These are phyloP conservation scores for Crithidia brevicula DNA, from an alignment of 208 protist genomes.

Conservation along the genomic window DNA sequence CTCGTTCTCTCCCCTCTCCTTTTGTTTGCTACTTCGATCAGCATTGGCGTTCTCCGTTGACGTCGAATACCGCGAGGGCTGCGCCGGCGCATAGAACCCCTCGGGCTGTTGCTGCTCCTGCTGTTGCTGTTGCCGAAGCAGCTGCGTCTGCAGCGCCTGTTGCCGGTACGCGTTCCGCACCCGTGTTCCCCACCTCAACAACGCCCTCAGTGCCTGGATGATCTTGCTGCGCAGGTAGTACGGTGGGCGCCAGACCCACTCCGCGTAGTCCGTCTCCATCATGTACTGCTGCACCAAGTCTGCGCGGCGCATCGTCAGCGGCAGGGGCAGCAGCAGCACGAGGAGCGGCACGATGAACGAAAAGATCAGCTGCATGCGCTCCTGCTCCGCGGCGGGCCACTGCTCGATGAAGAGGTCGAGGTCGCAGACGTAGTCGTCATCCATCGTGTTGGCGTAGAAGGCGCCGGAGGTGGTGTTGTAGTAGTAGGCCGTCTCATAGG, in stretches of 20 bases:
- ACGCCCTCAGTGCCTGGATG: conserved; percentile 14
- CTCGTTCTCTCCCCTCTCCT: too few species aligned
- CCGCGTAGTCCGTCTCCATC: conserved; percentile 49
- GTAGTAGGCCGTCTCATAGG: conserved; percentile 7
- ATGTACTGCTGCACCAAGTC: conserved; percentile 53
- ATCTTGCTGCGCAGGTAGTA: conserved; percentile 36
- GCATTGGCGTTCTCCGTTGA: neutral
- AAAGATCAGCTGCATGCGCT: conserved; percentile 45
- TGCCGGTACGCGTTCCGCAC: conserved; percentile 28
- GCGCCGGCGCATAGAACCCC: conserved; percentile 7
- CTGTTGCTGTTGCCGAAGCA: conserved; percentile 28
- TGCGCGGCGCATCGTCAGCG: conserved; percentile 46
- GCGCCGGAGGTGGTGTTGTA: conserved; percentile 8
- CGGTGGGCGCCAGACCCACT: conserved; percentile 64
- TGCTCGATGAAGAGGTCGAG: conserved; percentile 53
- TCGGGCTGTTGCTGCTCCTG: conserved; percentile 26
- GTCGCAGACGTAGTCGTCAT: conserved; percentile 32
- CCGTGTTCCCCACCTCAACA: conserved; percentile 12
- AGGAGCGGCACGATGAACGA: conserved; percentile 57
- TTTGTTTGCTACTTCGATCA: neutral
- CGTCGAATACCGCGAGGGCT: neutral
- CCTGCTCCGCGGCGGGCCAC: conserved; percentile 16
- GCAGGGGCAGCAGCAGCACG: conserved; percentile 55
- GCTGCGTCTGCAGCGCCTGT: conserved; percentile 13
- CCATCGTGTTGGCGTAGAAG: conserved; percentile 6